Percentiles rank a stretch among this genome's conserved stretches.
Evolutionary conservation across 805 yeast species (phyloP).

Genomic region (Cyberlindnera japonica): DNA sequence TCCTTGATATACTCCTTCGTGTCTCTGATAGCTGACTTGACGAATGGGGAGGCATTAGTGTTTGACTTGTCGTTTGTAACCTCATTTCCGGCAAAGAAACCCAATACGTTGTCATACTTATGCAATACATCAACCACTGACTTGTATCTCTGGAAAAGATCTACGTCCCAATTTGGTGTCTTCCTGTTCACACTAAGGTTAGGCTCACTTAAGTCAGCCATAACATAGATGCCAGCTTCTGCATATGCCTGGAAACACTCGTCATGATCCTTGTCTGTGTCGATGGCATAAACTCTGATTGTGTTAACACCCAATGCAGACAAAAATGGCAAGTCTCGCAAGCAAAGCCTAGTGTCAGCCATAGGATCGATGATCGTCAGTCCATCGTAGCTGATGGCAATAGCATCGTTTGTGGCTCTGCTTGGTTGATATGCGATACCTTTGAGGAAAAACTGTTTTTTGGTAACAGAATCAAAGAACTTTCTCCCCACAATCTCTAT

Average conservation of each 20-base stretch:
- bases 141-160: slow-evolving; percentile 71
- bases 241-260: slow-evolving; percentile 69
- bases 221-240: slow-evolving; percentile 87
- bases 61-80: slow-evolving; percentile 81
- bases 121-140: slow-evolving; percentile 77
- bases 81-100: slow-evolving; percentile 98
- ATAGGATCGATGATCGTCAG: slow-evolving; percentile 64
- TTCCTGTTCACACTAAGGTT: slow-evolving; percentile 70
- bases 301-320: slow-evolving; percentile 67
- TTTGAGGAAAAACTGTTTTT: slow-evolving; percentile 79
- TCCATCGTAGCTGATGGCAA: slow-evolving; percentile 19
- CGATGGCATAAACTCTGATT: slow-evolving; percentile 82
- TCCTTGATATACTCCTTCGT: slow-evolving; percentile 67
- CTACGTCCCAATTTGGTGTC: slow-evolving; percentile 73
- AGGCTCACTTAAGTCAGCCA: slow-evolving; percentile 90
- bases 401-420: slow-evolving; percentile 35
- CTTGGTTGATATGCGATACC: slow-evolving; percentile 88
- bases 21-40: slow-evolving; percentile 95
- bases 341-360: slow-evolving; percentile 64
- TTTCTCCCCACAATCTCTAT: slow-evolving; percentile 69
- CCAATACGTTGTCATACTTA: slow-evolving; percentile 76
- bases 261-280: slow-evolving; percentile 68
- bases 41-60: slow-evolving; percentile 89
- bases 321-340: slow-evolving; percentile 80
- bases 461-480: slow-evolving; percentile 68